Percentiles rank a stretch among this genome's conserved stretches.
Evolutionary conservation across 164 flowering plant genomes (phyloP).

Genomic region (Macadamia tetraphylla): DNA sequence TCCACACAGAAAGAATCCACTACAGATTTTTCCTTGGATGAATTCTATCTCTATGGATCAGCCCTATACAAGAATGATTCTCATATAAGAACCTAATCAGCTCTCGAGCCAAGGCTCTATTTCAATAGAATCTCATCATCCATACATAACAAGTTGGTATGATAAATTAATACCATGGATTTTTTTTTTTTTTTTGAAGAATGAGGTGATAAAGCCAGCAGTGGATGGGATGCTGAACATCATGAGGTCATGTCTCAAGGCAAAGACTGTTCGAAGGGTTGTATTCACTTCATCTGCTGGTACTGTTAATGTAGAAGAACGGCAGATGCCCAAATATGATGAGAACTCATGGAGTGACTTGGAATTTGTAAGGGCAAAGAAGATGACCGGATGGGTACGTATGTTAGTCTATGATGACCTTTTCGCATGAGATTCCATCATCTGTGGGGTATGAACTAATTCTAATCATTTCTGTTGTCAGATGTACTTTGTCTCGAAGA

Average conservation of each 20-base stretch:
- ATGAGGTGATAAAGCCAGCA: constrained; percentile 30
- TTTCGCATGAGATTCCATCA: too few species aligned
- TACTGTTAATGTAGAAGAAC: constrained; percentile 16
- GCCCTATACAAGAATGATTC: too few species aligned
- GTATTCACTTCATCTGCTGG: constrained; percentile 32
- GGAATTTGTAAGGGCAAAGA: constrained; percentile 14
- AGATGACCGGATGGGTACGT: constrained; percentile 32
- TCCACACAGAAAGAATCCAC: too few species aligned
- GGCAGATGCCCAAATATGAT: constrained; percentile 10
- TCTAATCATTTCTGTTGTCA: neutral
- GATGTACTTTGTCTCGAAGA: constrained; percentile 33
- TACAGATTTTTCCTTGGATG: too few species aligned
- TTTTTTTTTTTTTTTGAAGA: constrained; percentile 2
- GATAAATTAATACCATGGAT: too few species aligned
- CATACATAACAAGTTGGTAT: too few species aligned
- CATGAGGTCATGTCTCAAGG: constrained; percentile 27
- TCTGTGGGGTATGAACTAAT: too few species aligned
- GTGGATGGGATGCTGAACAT: constrained; percentile 25
- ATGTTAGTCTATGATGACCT: too few species aligned
- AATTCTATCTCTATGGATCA: too few species aligned
- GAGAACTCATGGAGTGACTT: constrained; percentile 26
- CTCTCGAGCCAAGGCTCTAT: too few species aligned
- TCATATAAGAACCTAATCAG: too few species aligned
- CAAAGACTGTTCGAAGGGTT: constrained; percentile 21
- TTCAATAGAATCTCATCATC: too few species aligned